Conservation (phyloP, 225 moss, liverwort and hornwort species). For the Rhytidiadelphus loreus region DNA sequence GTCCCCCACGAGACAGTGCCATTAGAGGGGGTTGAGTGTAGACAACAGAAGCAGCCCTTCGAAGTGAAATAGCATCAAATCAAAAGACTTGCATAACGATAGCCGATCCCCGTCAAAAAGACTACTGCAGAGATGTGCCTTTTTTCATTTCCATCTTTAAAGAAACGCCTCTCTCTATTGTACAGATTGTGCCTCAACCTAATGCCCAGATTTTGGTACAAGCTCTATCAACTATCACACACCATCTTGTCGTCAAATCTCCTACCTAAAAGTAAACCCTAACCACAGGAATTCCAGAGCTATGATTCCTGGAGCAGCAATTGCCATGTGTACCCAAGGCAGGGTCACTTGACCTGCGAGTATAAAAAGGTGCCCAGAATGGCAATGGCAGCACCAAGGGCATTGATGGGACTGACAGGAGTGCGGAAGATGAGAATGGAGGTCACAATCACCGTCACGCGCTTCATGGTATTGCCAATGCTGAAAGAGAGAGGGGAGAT, state of each 20-base stretch:
- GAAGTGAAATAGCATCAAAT: not conserved
- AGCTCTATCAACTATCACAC: not conserved
- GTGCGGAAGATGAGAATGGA: conserved; percentile 44
- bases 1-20: not conserved
- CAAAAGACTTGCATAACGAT: not conserved
- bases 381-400: conserved; percentile 39
- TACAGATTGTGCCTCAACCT: conserved; percentile 1
- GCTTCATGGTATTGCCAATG: conserved; percentile 58
- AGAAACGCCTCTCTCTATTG: not conserved
- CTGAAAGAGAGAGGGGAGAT: conserved; percentile 58
- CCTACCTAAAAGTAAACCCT: not conserved
- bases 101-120: not conserved
- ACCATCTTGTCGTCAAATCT: not conserved
- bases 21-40: not conserved
- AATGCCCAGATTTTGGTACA: not conserved
- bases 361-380: conserved; percentile 33
- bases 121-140: not conserved
- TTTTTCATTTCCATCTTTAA: not conserved
- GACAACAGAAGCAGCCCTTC: not conserved
- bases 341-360: conserved; percentile 24
- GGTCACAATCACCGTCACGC: conserved; percentile 45
- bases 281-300: not conserved
- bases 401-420: conserved; percentile 41
- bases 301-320: not conserved
- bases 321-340: not conserved